phyloP scores from a whole-genome alignment of 2,329 filamentous ascomycete species.

The Paraphoma chrysanthemicola region DNA sequence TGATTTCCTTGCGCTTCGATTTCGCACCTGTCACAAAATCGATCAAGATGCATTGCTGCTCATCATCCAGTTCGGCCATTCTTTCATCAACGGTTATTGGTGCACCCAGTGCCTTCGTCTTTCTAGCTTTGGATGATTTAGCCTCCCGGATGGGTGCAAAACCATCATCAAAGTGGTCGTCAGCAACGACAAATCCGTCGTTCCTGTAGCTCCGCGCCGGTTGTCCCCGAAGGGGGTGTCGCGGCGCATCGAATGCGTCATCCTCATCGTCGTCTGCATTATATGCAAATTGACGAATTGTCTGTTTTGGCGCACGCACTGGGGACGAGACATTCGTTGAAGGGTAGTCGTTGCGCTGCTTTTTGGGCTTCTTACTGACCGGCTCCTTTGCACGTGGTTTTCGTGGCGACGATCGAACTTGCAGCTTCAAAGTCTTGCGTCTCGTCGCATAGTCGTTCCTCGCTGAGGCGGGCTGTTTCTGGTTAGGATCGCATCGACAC shows the following conservation, averaged over 20 bases:
- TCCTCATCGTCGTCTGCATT: constrained; percentile 34
- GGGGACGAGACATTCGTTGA: constrained; percentile 75
- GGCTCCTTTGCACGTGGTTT: constrained; percentile 40
- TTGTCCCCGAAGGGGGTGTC: constrained; percentile 21
- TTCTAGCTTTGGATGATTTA: constrained; percentile 44
- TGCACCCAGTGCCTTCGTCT: constrained; percentile 56
- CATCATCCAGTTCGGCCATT: constrained; percentile 61
- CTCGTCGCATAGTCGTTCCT: constrained; percentile 53
- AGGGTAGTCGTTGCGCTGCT: constrained; percentile 57
- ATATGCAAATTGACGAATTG: constrained; percentile 37
- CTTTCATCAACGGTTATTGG: constrained; percentile 66
- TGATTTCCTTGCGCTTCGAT: constrained; percentile 65
- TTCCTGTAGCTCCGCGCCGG: constrained; percentile 44
- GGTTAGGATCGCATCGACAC: constrained; percentile 18
- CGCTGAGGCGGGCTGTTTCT: constrained; percentile 51
- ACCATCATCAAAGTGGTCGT: constrained; percentile 50
- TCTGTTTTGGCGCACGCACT: constrained; percentile 54
- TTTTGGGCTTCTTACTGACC: constrained; percentile 29
- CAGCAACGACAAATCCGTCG: constrained; percentile 46
- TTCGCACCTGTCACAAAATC: constrained; percentile 71
- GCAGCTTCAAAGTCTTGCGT: constrained; percentile 55
- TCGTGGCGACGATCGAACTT: constrained; percentile 59
- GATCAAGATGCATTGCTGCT: constrained; percentile 68
- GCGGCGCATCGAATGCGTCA: constrained; percentile 30
- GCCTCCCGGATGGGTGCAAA: constrained; percentile 53